Conservation (phyloP, 148 eudicot species). For the Camellia sinensis region DNA sequence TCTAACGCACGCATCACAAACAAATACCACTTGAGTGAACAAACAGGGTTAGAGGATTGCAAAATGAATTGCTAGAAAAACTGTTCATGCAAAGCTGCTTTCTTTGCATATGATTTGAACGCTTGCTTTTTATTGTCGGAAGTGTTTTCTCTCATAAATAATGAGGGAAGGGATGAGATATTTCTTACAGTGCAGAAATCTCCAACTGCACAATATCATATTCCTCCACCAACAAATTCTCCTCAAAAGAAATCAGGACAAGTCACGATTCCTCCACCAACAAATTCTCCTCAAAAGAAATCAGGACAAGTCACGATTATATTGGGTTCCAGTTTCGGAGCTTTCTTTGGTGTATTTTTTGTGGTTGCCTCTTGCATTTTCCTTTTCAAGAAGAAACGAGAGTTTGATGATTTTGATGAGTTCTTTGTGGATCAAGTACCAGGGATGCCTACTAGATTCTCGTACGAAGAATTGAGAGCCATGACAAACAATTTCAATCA, state of each 20-base stretch:
- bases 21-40: too few relatives aligned
- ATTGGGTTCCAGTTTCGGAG: not conserved
- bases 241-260: not conserved
- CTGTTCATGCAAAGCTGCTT: too few relatives aligned
- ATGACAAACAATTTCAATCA: conserved; percentile 18
- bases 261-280: not conserved
- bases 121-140: not conserved
- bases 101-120: not conserved
- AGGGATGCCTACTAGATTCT: not conserved
- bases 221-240: not conserved
- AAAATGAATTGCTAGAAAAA: too few relatives aligned
- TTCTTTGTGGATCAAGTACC: not conserved
- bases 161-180: not conserved
- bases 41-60: too few relatives aligned
- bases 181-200: conserved; percentile 13
- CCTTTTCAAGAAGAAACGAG: not conserved
- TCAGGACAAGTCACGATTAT: not conserved
- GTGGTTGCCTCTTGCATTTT: not conserved
- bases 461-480: not conserved
- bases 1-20: too few relatives aligned
- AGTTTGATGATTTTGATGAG: not conserved
- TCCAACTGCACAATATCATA: too few relatives aligned
- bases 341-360: not conserved
- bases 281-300: too few relatives aligned
- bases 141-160: conserved; percentile 22